Conservation (phyloP, 225 moss, liverwort and hornwort species). For the Pleurozium schreberi region DNA sequence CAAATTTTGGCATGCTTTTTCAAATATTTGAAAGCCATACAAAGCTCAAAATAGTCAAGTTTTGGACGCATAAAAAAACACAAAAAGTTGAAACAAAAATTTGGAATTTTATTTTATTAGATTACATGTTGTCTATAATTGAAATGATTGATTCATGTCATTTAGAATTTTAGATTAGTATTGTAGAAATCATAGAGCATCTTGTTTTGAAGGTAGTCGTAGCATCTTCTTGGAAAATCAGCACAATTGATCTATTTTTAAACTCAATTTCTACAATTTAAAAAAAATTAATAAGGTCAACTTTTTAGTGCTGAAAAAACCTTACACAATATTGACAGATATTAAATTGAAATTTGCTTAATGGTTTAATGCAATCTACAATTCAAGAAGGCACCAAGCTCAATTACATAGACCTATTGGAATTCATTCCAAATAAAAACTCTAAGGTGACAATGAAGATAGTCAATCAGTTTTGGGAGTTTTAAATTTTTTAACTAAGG, state of each 20-base stretch:
- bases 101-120: neutral
- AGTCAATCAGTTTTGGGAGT: fast-evolving
- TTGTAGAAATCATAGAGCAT: too few relatives aligned
- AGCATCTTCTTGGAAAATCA: neutral
- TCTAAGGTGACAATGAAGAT: neutral
- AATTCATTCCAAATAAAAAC: neutral
- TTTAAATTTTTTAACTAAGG: neutral
- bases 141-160: neutral
- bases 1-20: neutral
- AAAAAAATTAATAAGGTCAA: neutral
- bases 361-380: too few relatives aligned
- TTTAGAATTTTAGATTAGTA: neutral
- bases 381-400: neutral
- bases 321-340: neutral
- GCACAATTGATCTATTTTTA: neutral
- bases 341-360: neutral
- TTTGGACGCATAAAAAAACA: neutral
- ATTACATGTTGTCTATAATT: neutral
- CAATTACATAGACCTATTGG: fast-evolving
- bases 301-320: fast-evolving
- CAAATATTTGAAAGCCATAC: fast-evolving
- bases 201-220: fast-evolving
- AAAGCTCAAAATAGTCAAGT: neutral
- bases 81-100: neutral
- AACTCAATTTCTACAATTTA: neutral